These are phyloP conservation scores for Neurospora sp. DNA, from an alignment of 495 filamentous ascomycete genomes.

Conservation along the genomic window DNA sequence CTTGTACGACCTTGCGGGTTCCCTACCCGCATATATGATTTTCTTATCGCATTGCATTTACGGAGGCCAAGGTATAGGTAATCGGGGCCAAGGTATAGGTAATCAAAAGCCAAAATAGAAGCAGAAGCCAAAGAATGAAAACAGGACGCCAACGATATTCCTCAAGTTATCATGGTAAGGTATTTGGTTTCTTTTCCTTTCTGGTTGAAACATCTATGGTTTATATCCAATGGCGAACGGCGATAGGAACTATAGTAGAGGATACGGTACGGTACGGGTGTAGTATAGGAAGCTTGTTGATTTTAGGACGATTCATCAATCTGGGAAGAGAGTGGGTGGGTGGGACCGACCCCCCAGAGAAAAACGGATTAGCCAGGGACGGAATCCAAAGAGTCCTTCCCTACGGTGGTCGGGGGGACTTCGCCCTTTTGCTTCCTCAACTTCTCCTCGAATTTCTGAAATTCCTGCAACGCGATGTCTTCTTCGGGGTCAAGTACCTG, in stretches of 20 bases:
- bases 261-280: not conserved
- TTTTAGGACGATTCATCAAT: not conserved
- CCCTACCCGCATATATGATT: not conserved
- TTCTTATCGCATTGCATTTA: not conserved
- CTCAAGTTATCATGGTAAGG: not conserved
- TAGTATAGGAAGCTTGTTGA: not conserved
- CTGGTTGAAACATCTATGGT: not conserved
- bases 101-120: not conserved
- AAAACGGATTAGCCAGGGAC: conserved; percentile 32
- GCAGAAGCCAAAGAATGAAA: not conserved
- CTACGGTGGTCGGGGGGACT: conserved; percentile 45
- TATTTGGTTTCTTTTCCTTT: not conserved
- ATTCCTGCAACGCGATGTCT: conserved; percentile 80
- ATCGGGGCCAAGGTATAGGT: not conserved
- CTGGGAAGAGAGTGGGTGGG: not conserved
- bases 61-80: not conserved
- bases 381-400: conserved; percentile 58
- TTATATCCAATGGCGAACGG: not conserved
- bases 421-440: conserved; percentile 63
- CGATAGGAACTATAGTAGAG: not conserved
- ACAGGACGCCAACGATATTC: not conserved
- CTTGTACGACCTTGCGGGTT: not conserved
- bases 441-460: conserved; percentile 95
- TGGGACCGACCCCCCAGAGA: not conserved
- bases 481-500: conserved; percentile 90